A percentile compares a stretch with the other conserved stretches of the same genome.
Conservation (phyloP, 768 basidiomycete genomes). For the Chalciporus chontae region DNA sequence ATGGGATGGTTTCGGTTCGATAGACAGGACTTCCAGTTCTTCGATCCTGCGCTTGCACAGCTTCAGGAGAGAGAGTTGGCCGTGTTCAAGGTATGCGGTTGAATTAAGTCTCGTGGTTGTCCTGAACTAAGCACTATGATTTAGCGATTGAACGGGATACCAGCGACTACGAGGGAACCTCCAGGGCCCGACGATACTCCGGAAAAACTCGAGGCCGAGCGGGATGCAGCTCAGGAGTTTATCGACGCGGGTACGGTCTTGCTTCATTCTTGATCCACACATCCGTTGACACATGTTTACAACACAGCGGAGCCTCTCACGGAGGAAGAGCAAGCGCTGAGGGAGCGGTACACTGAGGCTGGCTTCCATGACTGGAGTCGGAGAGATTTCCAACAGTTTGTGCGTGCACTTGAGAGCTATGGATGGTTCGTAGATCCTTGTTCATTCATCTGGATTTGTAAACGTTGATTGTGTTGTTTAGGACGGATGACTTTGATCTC, state of each 20-base stretch:
- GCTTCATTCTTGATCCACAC: background rate
- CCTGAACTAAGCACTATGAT: background rate
- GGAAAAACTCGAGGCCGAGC: slow-evolving; percentile 83
- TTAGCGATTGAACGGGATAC: slow-evolving; percentile 64
- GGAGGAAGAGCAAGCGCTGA: slow-evolving; percentile 80
- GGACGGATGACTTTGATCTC: slow-evolving; percentile 61
- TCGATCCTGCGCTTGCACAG: slow-evolving; percentile 72
- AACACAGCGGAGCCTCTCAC: slow-evolving; percentile 83
- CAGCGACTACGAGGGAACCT: slow-evolving; percentile 61
- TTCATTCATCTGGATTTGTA: no score
- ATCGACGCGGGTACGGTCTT: slow-evolving; percentile 71
- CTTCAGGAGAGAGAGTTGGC: slow-evolving; percentile 86
- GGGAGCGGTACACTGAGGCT: slow-evolving; percentile 69
- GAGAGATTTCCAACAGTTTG: slow-evolving; percentile 90
- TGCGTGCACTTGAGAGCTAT: slow-evolving; percentile 71
- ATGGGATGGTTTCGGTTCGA: background rate
- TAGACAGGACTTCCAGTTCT: slow-evolving; percentile 97
- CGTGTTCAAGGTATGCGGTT: slow-evolving; percentile 59
- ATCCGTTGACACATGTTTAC: background rate
- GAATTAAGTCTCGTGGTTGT: background rate
- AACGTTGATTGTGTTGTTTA: slow-evolving; percentile 20
- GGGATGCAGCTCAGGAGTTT: slow-evolving; percentile 71
- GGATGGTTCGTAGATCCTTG: slow-evolving; percentile 61
- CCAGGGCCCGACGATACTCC: slow-evolving; percentile 71
- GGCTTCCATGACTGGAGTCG: slow-evolving; percentile 93